These are phyloP conservation scores for Mangifera indica DNA, from an alignment of 345 rosid genomes.

Conservation along the genomic window DNA sequence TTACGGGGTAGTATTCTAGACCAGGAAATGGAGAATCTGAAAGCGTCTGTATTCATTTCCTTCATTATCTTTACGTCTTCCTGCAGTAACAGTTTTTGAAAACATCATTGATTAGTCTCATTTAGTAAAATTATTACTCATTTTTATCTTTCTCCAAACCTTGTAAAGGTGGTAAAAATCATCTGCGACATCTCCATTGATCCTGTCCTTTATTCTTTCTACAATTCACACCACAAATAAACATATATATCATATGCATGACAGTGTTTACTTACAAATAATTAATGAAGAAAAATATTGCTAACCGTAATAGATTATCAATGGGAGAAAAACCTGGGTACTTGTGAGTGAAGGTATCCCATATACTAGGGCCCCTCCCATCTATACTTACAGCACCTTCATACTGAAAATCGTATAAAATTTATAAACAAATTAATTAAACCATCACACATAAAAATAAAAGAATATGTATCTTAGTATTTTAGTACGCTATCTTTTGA, in stretches of 20 bases:
- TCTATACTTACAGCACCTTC: conserved; percentile 39
- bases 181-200: conserved; percentile 43
- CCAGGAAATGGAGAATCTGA: conserved; percentile 59
- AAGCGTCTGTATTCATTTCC: conserved; percentile 49
- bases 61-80: conserved; percentile 56
- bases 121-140: too few relatives aligned
- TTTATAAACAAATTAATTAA: background rate
- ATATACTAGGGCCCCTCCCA: conserved; percentile 35
- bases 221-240: conserved; percentile 2
- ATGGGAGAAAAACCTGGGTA: conserved; percentile 28
- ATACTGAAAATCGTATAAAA: conserved; percentile 18
- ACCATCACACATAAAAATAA: too few relatives aligned
- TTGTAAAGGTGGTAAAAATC: conserved; percentile 50
- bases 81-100: conserved; percentile 21
- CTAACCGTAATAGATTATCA: too few relatives aligned
- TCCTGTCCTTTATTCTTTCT: conserved; percentile 36
- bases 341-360: conserved; percentile 39
- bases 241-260: too few relatives aligned
- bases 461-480: too few relatives aligned
- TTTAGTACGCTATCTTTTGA: too few relatives aligned
- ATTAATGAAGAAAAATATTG: too few relatives aligned
- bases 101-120: too few relatives aligned
- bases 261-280: too few relatives aligned
- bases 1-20: conserved; percentile 52
- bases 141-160: conserved; percentile 18